Evolutionary conservation across 2,329 filamentous ascomycete species (phyloP), one percentile per base, ranked within the genome.

Genomic region (Fonsecaea erecta): DNA sequence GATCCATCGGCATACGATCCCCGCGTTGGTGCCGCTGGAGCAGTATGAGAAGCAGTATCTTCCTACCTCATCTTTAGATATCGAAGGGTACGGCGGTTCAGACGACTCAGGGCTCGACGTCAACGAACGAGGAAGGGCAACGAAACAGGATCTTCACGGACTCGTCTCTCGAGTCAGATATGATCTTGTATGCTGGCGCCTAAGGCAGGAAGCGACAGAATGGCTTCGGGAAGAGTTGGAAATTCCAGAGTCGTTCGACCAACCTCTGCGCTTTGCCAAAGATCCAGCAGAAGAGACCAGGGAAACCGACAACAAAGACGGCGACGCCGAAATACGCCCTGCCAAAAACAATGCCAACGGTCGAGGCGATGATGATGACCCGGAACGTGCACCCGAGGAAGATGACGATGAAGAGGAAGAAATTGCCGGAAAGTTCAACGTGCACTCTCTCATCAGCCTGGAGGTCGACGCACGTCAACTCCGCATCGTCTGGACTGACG

Each of bases 1-100:
- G 1, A 75, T 82, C 5, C 74, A 81, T 64, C 73, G 76, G 14
- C 80, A 82, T 70, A 82, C 80, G 0, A 76, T 82, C n/a, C 80
- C 80, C 4, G 72, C 75, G 0, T 79, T 81, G 60, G 79, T 82
- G 18, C 74, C 79, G 0, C 62, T 82, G 9, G 65, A 74, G 9
- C 74, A 74, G 35, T 70, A 82, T 9, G 78, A 78, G 68, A 65
- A 72, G 16, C 67, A 70, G 14, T 80, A 78, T 68, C 73, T 81
- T 1, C 70, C 74, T 5, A 24, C 66, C 4, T 65, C 71, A 1
- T 35, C 32, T 8, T 18, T 16, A n/a, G 59, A 54, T 8, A 66
- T 64, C 2, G 68, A 70, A 30, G 64, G 60, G 3, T 67, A 64
- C 28, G 66, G 64, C 11, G 71, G 69, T 18, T 61, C 62, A 32